phyloP scores from a whole-genome alignment of 1,284 basidiomycete genomes.

The Pseudozyma pruni region DNA sequence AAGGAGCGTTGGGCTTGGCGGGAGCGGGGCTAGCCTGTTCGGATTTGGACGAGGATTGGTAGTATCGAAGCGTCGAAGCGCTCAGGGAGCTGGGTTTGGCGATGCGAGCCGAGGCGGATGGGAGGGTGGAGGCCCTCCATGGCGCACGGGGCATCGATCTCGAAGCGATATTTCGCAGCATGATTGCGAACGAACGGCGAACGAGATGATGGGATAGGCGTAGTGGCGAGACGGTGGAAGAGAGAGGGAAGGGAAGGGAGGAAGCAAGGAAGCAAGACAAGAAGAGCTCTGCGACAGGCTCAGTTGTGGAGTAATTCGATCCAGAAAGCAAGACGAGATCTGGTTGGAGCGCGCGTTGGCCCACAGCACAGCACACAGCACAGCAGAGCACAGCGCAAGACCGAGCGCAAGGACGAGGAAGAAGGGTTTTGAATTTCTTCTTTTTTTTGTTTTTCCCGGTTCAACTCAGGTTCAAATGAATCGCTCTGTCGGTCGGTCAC shows the following conservation, averaged over 20 bases:
- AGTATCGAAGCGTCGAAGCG: slow-evolving; percentile 30
- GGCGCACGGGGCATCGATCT: slow-evolving; percentile 40
- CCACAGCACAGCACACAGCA: neutral
- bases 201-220: neutral
- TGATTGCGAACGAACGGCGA: slow-evolving; percentile 8
- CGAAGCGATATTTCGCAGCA: slow-evolving; percentile 53
- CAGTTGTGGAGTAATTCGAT: slow-evolving; percentile 28
- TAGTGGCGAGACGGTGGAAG: neutral
- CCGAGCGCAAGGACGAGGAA: slow-evolving; percentile 24
- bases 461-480: no score
- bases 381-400: neutral
- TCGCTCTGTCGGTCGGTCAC: no score
- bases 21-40: slow-evolving; percentile 48
- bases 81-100: slow-evolving; percentile 19
- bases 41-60: slow-evolving; percentile 44
- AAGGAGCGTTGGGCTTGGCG: slow-evolving; percentile 54
- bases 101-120: slow-evolving; percentile 43
- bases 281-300: neutral
- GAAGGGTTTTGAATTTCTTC: slow-evolving; percentile 17
- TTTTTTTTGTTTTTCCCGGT: no score
- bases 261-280: no score
- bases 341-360: slow-evolving; percentile 9
- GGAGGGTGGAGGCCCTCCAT: slow-evolving; percentile 38
- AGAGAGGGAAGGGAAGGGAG: neutral
- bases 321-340: neutral